Evolutionary conservation across 371 early-diverging fungal genomes (phyloP).

Genomic region (Mortierella sp.): DNA sequence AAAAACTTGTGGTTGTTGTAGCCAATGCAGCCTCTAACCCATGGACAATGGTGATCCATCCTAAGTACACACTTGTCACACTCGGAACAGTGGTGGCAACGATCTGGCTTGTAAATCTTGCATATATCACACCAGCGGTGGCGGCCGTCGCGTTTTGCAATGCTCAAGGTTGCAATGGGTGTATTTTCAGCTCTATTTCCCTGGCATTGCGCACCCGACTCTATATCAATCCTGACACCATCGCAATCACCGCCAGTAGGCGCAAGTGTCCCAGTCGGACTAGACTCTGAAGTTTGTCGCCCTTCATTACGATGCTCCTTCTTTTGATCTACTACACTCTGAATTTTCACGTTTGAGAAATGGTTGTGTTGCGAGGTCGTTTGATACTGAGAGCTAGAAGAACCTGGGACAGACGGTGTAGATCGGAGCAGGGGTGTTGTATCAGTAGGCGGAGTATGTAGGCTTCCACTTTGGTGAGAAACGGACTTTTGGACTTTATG

Average conservation of each 20-base stretch:
- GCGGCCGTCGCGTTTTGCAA: slow-evolving; percentile 64
- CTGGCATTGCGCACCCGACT: background rate
- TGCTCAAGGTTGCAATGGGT: slow-evolving; percentile 58
- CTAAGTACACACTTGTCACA: slow-evolving; percentile 88
- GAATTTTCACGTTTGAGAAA: background rate
- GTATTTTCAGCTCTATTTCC: background rate
- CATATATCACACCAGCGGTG: slow-evolving; percentile 70
- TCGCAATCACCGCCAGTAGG: background rate
- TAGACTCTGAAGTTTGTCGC: no score
- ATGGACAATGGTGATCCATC: slow-evolving; percentile 75
- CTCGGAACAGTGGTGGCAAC: slow-evolving; percentile 94
- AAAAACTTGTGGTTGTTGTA: slow-evolving; percentile 88
- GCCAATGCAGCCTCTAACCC: slow-evolving; percentile 88
- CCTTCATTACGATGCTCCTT: background rate
- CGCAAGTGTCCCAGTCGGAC: no score
- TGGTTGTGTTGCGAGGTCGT: background rate
- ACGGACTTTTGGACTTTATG: background rate
- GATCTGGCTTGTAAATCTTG: slow-evolving; percentile 82
- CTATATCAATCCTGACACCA: slow-evolving; percentile 16
- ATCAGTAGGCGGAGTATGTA: background rate
- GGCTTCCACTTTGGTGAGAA: background rate
- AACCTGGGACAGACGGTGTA: background rate
- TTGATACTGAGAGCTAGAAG: slow-evolving; percentile 6
- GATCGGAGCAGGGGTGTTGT: slow-evolving; percentile 21
- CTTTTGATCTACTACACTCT: background rate